Evolutionary conservation across 352 stramenopile species (phyloP).

Genomic region (Pythium aquatile): DNA sequence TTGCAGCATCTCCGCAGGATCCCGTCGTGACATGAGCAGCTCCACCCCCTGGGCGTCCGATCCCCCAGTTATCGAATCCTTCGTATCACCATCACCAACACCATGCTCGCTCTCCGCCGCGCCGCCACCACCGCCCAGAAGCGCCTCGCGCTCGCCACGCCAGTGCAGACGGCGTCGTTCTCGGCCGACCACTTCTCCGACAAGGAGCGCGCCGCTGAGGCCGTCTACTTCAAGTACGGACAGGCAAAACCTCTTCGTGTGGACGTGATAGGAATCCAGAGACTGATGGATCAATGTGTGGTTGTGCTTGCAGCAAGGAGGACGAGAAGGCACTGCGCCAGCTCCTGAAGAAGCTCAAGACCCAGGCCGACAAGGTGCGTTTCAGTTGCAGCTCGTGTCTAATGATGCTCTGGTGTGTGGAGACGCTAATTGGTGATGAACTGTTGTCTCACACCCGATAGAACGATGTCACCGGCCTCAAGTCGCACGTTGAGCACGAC

Average conservation of each 20-base stretch:
- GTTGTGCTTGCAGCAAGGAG: slow-evolving; percentile 57
- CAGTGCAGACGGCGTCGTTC: slow-evolving; percentile 42
- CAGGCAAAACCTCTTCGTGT: neutral
- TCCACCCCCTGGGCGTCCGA: neutral
- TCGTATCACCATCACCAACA: slow-evolving; percentile 2
- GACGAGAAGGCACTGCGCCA: slow-evolving; percentile 86
- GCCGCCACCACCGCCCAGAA: slow-evolving; percentile 45
- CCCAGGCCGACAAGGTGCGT: slow-evolving; percentile 60
- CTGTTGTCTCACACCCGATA: slow-evolving; percentile 3
- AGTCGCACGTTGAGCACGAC: slow-evolving; percentile 78
- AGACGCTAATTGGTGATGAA: neutral
- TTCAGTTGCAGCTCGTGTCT: neutral
- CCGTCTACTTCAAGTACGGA: slow-evolving; percentile 81
- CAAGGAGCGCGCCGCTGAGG: slow-evolving; percentile 79
- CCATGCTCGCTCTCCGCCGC: slow-evolving; percentile 71
- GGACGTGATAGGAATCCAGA: neutral
- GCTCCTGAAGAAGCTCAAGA: slow-evolving; percentile 87
- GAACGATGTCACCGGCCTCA: slow-evolving; percentile 54
- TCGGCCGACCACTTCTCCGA: slow-evolving; percentile 43
- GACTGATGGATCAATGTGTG: neutral
- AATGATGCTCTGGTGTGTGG: neutral
- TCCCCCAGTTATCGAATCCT: neutral
- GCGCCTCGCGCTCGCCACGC: slow-evolving; percentile 43
- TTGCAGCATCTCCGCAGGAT: slow-evolving; percentile 6
- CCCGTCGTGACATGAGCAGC: neutral